These are phyloP conservation scores for Aspergillus carlsbadensis DNA, from an alignment of 495 filamentous ascomycete genomes.

Conservation along the genomic window DNA sequence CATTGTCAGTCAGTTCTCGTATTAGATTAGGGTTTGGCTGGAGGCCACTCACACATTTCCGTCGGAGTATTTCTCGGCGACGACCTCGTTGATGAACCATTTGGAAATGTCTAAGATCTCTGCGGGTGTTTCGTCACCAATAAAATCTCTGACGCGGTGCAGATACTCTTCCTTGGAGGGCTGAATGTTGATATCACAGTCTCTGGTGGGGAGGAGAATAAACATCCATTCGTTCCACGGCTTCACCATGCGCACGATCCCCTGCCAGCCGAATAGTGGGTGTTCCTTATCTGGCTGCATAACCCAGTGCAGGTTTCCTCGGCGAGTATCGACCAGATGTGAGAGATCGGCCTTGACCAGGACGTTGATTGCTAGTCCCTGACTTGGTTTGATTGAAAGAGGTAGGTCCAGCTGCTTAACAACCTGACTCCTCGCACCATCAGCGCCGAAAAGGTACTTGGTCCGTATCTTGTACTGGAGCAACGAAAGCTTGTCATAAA, in stretches of 20 bases:
- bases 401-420: slow-evolving; percentile 36
- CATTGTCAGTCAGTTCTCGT: neutral
- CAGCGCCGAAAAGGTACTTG: slow-evolving; percentile 56
- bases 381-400: slow-evolving; percentile 49
- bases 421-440: slow-evolving; percentile 55
- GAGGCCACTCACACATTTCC: slow-evolving; percentile 1
- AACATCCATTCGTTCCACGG: slow-evolving; percentile 59
- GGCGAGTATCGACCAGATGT: slow-evolving; percentile 45
- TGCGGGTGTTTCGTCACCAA: slow-evolving; percentile 47
- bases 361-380: slow-evolving; percentile 55
- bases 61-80: slow-evolving; percentile 37
- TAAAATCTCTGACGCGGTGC: slow-evolving; percentile 41
- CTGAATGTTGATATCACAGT: slow-evolving; percentile 28
- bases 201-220: slow-evolving; percentile 44
- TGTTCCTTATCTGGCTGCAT: slow-evolving; percentile 47
- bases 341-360: slow-evolving; percentile 53
- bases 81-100: slow-evolving; percentile 50
- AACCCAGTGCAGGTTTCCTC: slow-evolving; percentile 59
- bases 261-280: slow-evolving; percentile 39
- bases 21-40: neutral
- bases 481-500: neutral
- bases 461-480: neutral
- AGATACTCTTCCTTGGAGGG: slow-evolving; percentile 43
- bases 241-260: slow-evolving; percentile 51
- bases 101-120: slow-evolving; percentile 45